Percentiles rank a stretch among this genome's conserved stretches.
Evolutionary conservation across 768 basidiomycete species (phyloP).

Genomic region (Mycena haematopus): DNA sequence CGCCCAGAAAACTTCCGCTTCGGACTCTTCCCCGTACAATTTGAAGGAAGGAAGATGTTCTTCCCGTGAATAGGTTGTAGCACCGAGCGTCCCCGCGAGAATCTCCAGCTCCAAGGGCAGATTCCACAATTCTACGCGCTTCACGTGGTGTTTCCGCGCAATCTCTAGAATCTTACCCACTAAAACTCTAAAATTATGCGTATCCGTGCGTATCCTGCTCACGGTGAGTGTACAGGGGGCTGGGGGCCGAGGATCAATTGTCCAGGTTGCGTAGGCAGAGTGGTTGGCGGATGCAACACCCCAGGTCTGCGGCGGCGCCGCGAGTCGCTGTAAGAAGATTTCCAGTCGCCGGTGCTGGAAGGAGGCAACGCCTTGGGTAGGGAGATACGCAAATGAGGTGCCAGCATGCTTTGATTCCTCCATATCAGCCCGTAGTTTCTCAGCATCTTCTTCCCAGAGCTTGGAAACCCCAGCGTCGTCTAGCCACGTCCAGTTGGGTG

Average conservation of each 20-base stretch:
- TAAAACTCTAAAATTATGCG: conserved; percentile 42
- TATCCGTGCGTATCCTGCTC: conserved; percentile 46
- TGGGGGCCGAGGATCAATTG: conserved; percentile 43
- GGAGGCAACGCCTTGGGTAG: conserved; percentile 54
- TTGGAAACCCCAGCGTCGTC: conserved; percentile 41
- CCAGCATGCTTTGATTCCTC: conserved; percentile 22
- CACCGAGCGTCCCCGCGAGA: conserved; percentile 38
- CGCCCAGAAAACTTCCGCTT: conserved; percentile 47
- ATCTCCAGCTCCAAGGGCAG: conserved; percentile 41
- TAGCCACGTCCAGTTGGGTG: conserved; percentile 41
- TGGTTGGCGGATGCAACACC: conserved; percentile 34
- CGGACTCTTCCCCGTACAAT: conserved; percentile 53
- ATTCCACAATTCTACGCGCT: conserved; percentile 56
- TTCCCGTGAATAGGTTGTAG: conserved; percentile 38
- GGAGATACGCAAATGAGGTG: conserved; percentile 48
- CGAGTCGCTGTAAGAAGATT: conserved; percentile 28
- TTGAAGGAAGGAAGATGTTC: conserved; percentile 52
- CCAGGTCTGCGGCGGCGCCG: conserved; percentile 35
- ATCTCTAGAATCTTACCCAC: conserved; percentile 41
- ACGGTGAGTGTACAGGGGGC: conserved; percentile 46
- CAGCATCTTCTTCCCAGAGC: conserved; percentile 49
- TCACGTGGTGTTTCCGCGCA: conserved; percentile 42
- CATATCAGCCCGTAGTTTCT: conserved; percentile 41
- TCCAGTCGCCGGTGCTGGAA: conserved; percentile 46
- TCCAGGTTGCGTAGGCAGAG: conserved; percentile 50